Percentiles rank a stretch among this genome's conserved stretches.
phyloP scores from a whole-genome alignment of 306 rosid species.

The Cucumis melo region DNA sequence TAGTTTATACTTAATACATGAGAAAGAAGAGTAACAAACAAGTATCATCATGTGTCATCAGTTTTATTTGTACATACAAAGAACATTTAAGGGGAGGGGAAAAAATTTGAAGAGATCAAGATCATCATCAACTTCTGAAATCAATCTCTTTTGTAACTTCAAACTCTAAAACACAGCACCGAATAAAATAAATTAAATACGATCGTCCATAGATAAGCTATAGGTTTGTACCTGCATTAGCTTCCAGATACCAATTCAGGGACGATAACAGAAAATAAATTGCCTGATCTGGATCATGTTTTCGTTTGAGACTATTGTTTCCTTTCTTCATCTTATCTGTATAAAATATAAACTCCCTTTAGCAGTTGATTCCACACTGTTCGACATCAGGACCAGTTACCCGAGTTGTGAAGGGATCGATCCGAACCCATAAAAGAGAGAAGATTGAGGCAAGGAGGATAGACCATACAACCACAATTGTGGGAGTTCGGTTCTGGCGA shows the following conservation, averaged over 20 bases:
- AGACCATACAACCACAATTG: conserved; percentile 92
- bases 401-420: conserved; percentile 78
- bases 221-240: background rate
- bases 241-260: background rate
- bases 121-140: background rate
- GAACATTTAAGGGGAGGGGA: background rate
- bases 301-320: background rate
- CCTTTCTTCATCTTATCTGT: background rate
- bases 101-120: background rate
- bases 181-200: background rate
- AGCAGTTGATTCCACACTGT: conserved; percentile 94
- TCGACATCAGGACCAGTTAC: conserved; percentile 84
- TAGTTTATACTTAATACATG: background rate
- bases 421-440: conserved; percentile 83
- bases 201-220: background rate
- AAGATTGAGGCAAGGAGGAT: conserved; percentile 89
- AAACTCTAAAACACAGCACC: conserved; percentile 3
- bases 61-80: conserved; percentile 8
- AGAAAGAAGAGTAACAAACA: background rate
- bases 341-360: conserved; percentile 4
- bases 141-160: background rate
- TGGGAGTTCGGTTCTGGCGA: conserved; percentile 90
- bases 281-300: background rate
- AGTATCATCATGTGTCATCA: background rate
- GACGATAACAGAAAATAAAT: background rate